Conservation (phyloP, 2,329 filamentous ascomycete species). For the Colletotrichum lini region DNA sequence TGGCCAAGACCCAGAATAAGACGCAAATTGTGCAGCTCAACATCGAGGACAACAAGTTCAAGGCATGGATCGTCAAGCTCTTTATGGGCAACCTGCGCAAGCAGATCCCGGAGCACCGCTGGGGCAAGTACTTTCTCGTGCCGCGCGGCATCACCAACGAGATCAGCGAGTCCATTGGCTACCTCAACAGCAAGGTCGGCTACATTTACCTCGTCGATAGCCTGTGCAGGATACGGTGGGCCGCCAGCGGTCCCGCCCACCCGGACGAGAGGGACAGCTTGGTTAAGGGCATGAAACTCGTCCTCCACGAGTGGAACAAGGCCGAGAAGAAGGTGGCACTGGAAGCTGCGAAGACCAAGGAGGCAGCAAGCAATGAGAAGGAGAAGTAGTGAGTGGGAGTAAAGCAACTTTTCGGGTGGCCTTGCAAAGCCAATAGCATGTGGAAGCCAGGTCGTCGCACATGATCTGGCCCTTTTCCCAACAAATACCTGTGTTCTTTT, state of each 20-base stretch:
- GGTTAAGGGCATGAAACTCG: constrained; percentile 72
- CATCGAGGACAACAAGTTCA: constrained; percentile 84
- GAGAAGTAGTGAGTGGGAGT: constrained; percentile 1
- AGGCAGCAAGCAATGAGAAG: constrained; percentile 11
- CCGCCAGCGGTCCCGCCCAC: constrained; percentile 81
- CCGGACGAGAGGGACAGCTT: constrained; percentile 77
- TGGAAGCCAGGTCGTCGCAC: constrained; percentile 10
- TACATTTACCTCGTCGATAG: constrained; percentile 94
- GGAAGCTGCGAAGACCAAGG: constrained; percentile 19
- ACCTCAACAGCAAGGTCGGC: constrained; percentile 92
- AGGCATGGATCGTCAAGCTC: constrained; percentile 70
- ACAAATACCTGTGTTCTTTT: constrained; percentile 40
- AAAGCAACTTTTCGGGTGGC: constrained; percentile 23
- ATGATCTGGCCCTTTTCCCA: constrained; percentile 18
- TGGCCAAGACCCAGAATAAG: constrained; percentile 67
- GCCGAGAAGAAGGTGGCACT: constrained; percentile 54
- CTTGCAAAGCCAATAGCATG: constrained; percentile 16
- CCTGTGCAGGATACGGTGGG: constrained; percentile 93
- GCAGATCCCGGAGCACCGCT: constrained; percentile 65
- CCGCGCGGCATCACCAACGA: constrained; percentile 71
- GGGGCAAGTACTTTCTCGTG: constrained; percentile 74
- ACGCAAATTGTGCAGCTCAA: constrained; percentile 88
- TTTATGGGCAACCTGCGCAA: constrained; percentile 69
- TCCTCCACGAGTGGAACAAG: constrained; percentile 72
- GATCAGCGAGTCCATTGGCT: constrained; percentile 73